These are phyloP conservation scores for Phalaenopsis equestris DNA, from an alignment of 106 monocot species.

Conservation along the genomic window DNA sequence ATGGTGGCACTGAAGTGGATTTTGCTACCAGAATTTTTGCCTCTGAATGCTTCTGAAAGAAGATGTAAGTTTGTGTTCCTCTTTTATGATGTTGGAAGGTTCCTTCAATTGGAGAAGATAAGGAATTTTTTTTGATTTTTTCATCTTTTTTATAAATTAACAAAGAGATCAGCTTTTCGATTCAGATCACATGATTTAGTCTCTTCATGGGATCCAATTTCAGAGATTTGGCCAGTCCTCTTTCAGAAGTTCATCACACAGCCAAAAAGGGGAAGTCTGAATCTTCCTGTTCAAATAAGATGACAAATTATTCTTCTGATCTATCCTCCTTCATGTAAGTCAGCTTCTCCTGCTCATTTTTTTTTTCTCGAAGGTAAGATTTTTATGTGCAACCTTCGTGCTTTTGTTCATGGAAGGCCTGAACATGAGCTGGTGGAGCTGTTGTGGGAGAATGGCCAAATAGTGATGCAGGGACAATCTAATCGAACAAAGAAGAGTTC, in stretches of 20 bases:
- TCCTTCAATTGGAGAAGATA: not conserved
- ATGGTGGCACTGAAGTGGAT: not conserved
- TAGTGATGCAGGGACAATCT: constrained; percentile 45
- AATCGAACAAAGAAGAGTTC: constrained; percentile 20
- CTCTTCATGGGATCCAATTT: no score
- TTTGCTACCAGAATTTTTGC: not conserved
- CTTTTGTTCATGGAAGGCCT: constrained; percentile 16
- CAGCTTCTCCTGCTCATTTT: constrained; percentile 1
- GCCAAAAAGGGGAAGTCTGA: not conserved
- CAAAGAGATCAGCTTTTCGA: not conserved
- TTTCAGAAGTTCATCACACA: not conserved
- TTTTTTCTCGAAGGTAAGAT: not conserved
- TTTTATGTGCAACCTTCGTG: not conserved
- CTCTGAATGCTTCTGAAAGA: not conserved
- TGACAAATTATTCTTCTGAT: not conserved
- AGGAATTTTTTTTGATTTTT: not conserved
- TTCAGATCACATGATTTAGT: not conserved
- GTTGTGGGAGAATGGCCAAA: constrained; percentile 59
- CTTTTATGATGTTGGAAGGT: not conserved
- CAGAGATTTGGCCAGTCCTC: not conserved
- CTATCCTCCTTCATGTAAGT: not conserved
- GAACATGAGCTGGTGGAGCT: constrained; percentile 47
- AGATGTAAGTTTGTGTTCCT: not conserved
- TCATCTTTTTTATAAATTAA: no score
- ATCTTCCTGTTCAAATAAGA: not conserved